Conservation (phyloP, 768 basidiomycete species). For the Lactarius psammicola region DNA sequence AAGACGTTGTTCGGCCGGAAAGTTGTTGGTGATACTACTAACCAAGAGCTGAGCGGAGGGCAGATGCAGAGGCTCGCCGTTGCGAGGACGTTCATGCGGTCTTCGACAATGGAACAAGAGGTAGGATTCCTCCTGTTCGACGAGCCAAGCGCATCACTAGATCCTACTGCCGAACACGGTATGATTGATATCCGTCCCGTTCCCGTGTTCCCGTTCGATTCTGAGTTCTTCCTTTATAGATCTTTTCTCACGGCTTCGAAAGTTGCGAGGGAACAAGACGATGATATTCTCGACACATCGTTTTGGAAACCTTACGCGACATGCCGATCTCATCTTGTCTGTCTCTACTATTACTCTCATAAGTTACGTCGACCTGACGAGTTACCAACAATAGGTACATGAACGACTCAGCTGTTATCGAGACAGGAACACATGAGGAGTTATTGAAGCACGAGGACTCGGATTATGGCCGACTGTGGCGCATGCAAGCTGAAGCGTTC, state of each 20-base stretch:
- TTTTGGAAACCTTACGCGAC: slow-evolving; percentile 64
- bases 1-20: slow-evolving; percentile 58
- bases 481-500: slow-evolving; percentile 70
- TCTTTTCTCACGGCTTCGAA: slow-evolving; percentile 66
- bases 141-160: slow-evolving; percentile 69
- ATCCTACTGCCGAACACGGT: slow-evolving; percentile 76
- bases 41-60: slow-evolving; percentile 54
- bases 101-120: slow-evolving; percentile 43
- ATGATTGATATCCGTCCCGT: slow-evolving; percentile 8
- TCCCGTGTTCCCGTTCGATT: background rate
- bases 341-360: background rate
- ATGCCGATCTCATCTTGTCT: slow-evolving; percentile 37
- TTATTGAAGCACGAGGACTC: slow-evolving; percentile 51
- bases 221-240: slow-evolving; percentile 37
- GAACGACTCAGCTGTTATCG: slow-evolving; percentile 57
- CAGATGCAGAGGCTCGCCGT: slow-evolving; percentile 75
- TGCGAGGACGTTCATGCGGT: slow-evolving; percentile 74
- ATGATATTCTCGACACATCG: slow-evolving; percentile 81
- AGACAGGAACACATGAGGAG: slow-evolving; percentile 64
- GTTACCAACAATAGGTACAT: slow-evolving; percentile 52
- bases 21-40: slow-evolving; percentile 34
- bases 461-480: slow-evolving; percentile 74
- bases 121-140: slow-evolving; percentile 70
- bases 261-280: slow-evolving; percentile 70
- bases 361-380: background rate